Evolutionary conservation across 2,329 filamentous ascomycete species (phyloP).

Genomic region (Rhynchosporium graminicola): DNA sequence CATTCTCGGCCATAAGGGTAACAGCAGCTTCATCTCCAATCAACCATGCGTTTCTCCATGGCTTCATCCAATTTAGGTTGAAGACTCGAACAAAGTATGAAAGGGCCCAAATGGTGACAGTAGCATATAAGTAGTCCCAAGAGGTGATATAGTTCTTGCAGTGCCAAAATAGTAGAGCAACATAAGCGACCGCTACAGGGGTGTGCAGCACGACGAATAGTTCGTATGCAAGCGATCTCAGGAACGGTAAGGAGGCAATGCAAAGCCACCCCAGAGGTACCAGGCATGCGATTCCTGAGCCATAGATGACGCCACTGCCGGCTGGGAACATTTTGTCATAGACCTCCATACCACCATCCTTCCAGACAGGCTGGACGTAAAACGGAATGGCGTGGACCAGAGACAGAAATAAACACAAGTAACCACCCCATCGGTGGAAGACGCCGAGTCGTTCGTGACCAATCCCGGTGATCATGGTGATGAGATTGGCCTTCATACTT

Average conservation of each 20-base stretch:
- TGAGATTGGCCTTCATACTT: slow-evolving; percentile 86
- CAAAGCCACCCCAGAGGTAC: slow-evolving; percentile 83
- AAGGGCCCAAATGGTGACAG: slow-evolving; percentile 73
- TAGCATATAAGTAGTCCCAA: slow-evolving; percentile 86
- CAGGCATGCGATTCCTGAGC: slow-evolving; percentile 79
- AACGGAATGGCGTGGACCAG: slow-evolving; percentile 87
- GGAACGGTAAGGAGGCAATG: slow-evolving; percentile 76
- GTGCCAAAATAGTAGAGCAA: slow-evolving; percentile 92
- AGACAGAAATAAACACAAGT: slow-evolving; percentile 79
- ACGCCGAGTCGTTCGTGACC: slow-evolving; percentile 91
- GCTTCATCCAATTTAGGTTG: slow-evolving; percentile 87
- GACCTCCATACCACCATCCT: slow-evolving; percentile 70
- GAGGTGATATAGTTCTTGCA: slow-evolving; percentile 89
- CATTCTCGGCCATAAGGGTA: slow-evolving; percentile 86
- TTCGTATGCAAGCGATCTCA: slow-evolving; percentile 80
- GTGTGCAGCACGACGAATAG: slow-evolving; percentile 81
- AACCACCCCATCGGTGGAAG: slow-evolving; percentile 88
- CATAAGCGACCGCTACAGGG: slow-evolving; percentile 76
- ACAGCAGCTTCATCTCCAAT: slow-evolving; percentile 91
- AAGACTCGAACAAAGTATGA: slow-evolving; percentile 76
- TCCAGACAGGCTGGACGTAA: slow-evolving; percentile 85
- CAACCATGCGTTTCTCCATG: slow-evolving; percentile 76
- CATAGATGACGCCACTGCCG: slow-evolving; percentile 72
- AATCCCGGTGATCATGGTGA: slow-evolving; percentile 83
- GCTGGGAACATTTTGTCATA: slow-evolving; percentile 70